Evolutionary conservation across 352 stramenopile species (phyloP).

Genomic region (Phytophthora hybrid): DNA sequence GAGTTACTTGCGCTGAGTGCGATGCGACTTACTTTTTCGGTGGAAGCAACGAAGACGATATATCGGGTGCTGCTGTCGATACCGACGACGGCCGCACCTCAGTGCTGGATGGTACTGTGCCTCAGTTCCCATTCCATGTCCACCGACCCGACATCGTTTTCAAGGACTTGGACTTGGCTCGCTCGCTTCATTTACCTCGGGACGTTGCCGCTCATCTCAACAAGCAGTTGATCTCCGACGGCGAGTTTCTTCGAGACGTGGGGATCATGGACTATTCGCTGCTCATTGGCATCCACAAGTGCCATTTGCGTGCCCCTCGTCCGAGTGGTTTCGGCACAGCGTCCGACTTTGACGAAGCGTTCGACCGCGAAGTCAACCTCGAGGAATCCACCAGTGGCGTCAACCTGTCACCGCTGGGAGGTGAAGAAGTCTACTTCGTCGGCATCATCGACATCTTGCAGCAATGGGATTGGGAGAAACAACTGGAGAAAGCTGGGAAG

Average conservation of each 20-base stretch:
- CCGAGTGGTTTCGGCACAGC: conserved; percentile 6
- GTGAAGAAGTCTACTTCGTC: conserved; percentile 79
- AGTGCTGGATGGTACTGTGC: conserved; percentile 13
- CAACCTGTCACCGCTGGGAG: conserved; percentile 39
- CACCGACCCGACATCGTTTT: conserved; percentile 76
- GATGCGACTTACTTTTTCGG: conserved; percentile 61
- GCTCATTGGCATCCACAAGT: conserved; percentile 77
- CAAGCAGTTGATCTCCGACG: conserved; percentile 60
- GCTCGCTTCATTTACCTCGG: conserved; percentile 50
- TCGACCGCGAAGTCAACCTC: conserved; percentile 26
- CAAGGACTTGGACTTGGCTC: conserved; percentile 73
- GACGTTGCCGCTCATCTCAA: conserved; percentile 48
- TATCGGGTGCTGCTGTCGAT: conserved; percentile 23
- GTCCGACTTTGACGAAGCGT: conserved; percentile 31
- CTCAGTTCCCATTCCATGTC: conserved; percentile 46
- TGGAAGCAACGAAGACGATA: conserved; percentile 41
- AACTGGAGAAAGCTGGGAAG: conserved; percentile 80
- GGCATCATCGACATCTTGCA: conserved; percentile 90
- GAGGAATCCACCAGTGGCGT: conserved; percentile 26
- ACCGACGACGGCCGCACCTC: conserved; percentile 13
- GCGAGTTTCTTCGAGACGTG: conserved; percentile 71
- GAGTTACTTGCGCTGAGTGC: conserved; percentile 75
- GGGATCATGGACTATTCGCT: conserved; percentile 88
- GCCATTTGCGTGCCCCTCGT: conserved; percentile 42
- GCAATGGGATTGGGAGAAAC: conserved; percentile 86